Evolutionary conservation across 768 basidiomycete species (phyloP), one percentile per base, ranked within the genome.

Genomic region (Tylopilus vinaceipallidus): DNA sequence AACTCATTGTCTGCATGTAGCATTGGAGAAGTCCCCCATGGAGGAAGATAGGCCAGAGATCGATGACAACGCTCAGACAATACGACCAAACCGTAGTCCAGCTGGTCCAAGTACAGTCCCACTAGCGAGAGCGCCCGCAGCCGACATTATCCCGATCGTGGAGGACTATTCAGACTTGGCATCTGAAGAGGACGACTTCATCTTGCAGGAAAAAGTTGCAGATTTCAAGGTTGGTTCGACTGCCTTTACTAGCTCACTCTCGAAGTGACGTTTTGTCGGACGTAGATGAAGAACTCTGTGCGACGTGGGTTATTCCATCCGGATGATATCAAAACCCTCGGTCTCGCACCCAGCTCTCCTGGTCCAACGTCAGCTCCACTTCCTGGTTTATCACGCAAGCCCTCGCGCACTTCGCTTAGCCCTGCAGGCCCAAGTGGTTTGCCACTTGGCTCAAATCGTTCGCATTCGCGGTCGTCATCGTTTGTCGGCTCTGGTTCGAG

Each of bases 91-190:
- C 36, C 78, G 82, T 49, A 91, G 89, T 64, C 87, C 90, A 11
- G 80, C 75, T 16, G 68, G 69, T 24, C 77, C 75, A 23, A 65
- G 67, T 14, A 70, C 76, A 11, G 66, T 82, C 8, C 76, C 81
- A 34, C 70, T 84, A 6, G 79, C 84, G 16, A 80, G 74, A 63
- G 74, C 84, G 3, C 87, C 88, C 1, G 67, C 86, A 9, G 71
- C 75, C 9, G 80, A 77, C 34, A 84, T 90, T 26, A 67, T 69
- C 9, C 82, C 86, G 7, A 86, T 90, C 34, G 79, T 86, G 3
- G 95, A 98, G 61, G 95, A 98, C 67, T 95, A 93, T 62, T 95
- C 92, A 7, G 95, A 98, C 63, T 69, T 95, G 34, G 83, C 81
- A 20, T 72, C 76, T n/a, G 89, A 86, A 14, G 93, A 90, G 54